Percentiles rank a stretch among this genome's conserved stretches.
phyloP scores from a whole-genome alignment of 1,139 yeast species.

The Pichia sp. region DNA sequence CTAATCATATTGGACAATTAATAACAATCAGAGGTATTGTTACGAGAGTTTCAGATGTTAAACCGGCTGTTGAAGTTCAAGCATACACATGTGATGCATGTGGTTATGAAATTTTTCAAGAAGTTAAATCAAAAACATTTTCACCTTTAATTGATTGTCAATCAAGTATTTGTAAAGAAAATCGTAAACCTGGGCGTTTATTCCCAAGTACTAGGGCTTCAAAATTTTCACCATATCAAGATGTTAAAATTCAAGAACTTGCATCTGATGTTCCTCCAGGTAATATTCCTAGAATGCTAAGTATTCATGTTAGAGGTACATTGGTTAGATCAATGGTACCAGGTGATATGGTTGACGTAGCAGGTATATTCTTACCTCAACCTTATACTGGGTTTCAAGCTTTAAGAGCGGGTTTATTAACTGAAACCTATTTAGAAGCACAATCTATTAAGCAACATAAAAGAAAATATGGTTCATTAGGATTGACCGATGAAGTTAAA shows the following conservation, averaged over 20 bases:
- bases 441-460: slow-evolving; percentile 84
- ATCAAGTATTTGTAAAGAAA: slow-evolving; percentile 69
- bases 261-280: slow-evolving; percentile 98
- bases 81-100: slow-evolving; percentile 98
- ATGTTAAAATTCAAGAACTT: slow-evolving; percentile 88
- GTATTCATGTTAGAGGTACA: slow-evolving; percentile 84
- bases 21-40: slow-evolving; percentile 92
- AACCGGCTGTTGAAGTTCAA: slow-evolving; percentile 83
- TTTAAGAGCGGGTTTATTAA: slow-evolving; percentile 81
- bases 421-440: slow-evolving; percentile 91
- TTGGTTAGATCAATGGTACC: slow-evolving; percentile 84
- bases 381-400: slow-evolving; percentile 97
- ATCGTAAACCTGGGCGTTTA: slow-evolving; percentile 81
- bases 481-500: slow-evolving; percentile 51
- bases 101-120: slow-evolving; percentile 95
- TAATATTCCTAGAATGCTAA: slow-evolving; percentile 85
- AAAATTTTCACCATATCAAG: slow-evolving; percentile 91
- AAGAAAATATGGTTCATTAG: slow-evolving; percentile 70
- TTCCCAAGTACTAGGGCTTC: slow-evolving; percentile 95
- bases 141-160: slow-evolving; percentile 84
- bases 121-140: slow-evolving; percentile 77
- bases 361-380: slow-evolving; percentile 88
- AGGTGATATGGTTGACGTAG: slow-evolving; percentile 89
- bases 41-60: slow-evolving; percentile 93
- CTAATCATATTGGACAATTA: slow-evolving; percentile 74